phyloP scores from a whole-genome alignment of 1,284 basidiomycete species.

The Ceratobasidium theobromae region DNA sequence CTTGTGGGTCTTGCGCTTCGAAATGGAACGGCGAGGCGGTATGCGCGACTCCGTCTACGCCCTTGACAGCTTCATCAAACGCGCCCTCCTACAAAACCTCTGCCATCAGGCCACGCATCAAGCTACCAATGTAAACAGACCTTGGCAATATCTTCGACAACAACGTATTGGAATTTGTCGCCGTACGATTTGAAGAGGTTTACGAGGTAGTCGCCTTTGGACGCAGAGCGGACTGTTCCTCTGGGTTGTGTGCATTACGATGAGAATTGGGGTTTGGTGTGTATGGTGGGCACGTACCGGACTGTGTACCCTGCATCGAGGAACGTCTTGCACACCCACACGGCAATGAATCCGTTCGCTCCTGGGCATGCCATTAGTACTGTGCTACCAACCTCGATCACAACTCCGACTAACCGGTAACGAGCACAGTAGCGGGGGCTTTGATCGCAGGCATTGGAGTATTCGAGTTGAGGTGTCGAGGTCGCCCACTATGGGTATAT shows the following conservation, averaged over 20 bases:
- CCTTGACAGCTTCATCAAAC: conserved; percentile 37
- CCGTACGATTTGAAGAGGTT: conserved; percentile 34
- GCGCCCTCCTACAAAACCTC: conserved; percentile 34
- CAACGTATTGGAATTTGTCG: conserved; percentile 35
- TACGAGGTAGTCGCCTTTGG: conserved; percentile 37
- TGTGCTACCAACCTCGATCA: no score
- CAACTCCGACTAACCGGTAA: conserved; percentile 30
- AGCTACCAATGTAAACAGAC: not conserved
- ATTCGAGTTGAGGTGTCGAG: not conserved
- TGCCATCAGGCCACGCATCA: not conserved
- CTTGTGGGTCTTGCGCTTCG: conserved; percentile 33
- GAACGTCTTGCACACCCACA: conserved; percentile 34
- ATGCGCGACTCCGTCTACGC: conserved; percentile 39
- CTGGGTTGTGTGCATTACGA: not conserved
- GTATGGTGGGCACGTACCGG: not conserved
- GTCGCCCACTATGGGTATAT: not conserved
- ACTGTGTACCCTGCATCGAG: conserved; percentile 36
- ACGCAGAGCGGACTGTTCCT: conserved; percentile 35
- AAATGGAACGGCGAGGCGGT: conserved; percentile 35
- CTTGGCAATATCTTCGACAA: conserved; percentile 38
- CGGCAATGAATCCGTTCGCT: conserved; percentile 37
- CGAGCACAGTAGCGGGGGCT: conserved; percentile 37
- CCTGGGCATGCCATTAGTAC: conserved; percentile 1
- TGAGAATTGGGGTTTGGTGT: not conserved
- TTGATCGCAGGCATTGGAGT: conserved; percentile 34